Evolutionary conservation across 1,284 basidiomycete genomes (phyloP), one percentile per base, ranked within the genome.

Genomic region (Marasmius tenuissimus): DNA sequence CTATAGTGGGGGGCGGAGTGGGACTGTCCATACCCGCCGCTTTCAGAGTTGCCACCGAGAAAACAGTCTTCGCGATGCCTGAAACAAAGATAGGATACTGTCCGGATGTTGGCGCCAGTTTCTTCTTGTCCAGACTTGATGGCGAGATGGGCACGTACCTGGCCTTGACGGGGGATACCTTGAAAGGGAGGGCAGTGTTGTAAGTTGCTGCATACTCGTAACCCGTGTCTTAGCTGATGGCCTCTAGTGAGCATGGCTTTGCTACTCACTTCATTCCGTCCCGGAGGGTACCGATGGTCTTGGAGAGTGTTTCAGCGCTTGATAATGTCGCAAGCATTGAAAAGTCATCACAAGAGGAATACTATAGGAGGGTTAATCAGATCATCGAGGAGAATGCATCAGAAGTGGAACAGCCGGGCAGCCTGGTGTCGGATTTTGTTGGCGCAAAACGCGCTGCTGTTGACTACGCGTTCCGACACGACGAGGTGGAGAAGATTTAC

Each of bases 31-130:
- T 92, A n/a, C 88, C 93, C 65, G 96, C 96, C 4, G 86, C 89
- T 0, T 95, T 99, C 77, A 85, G 97, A 64, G 85, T 99, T 62
- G 96, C 96, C 3, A 98, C 97, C 3, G 95, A 98, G 75, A 92
- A 92, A 50, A 98, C 97, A 0, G 65, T 85, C 0, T 93, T 96
- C 72, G 92, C 96, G n/a, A 99, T 99, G 97, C 97, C 97, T 39
- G 96, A 98, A 78, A 93, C 93, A 22, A 94, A 93, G 72, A 96
- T 97, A 66, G 95, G 93, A 47, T 92, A 91, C 69, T 89, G 82
- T 68, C 95, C 94, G 35, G 94, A 97, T 75, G 97, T 99, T 55
- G 97, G 97, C 40, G 92, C 92, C 48, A 96, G 87, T 68, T 92
- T 91, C 77, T 96, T 95, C 77, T 81, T 99, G 58, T 89, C 95